Percentiles rank a stretch among this genome's conserved stretches.
Conservation (phyloP, 1,284 basidiomycete genomes). For the Cryptococcus sp. region DNA sequence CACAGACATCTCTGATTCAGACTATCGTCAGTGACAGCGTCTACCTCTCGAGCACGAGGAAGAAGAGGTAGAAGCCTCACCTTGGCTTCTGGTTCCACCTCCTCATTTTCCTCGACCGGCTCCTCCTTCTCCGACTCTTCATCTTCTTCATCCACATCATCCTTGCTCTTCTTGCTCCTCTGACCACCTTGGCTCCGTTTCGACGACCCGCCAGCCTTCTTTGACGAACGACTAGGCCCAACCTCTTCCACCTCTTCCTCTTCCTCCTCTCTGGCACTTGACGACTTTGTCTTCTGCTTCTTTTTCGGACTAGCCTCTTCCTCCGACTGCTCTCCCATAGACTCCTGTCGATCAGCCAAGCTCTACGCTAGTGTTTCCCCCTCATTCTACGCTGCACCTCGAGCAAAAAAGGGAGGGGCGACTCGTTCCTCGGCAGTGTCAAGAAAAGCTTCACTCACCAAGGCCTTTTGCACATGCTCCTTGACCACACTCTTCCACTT, state of each 20-base stretch:
- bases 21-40: not conserved
- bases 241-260: not conserved
- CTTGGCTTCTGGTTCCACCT: not conserved
- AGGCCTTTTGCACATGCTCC: constrained; percentile 38
- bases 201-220: not conserved
- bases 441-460: constrained; percentile 22
- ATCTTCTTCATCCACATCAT: not conserved
- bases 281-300: not conserved
- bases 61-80: too few species aligned
- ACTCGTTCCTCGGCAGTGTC: too few species aligned
- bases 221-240: not conserved
- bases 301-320: not conserved
- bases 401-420: too few species aligned
- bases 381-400: too few species aligned
- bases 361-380: too few species aligned
- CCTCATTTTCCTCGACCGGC: not conserved
- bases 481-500: constrained; percentile 40
- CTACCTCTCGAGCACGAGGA: too few species aligned
- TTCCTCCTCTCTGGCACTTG: not conserved
- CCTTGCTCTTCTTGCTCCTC: not conserved
- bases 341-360: not conserved
- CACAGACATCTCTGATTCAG: constrained; percentile 27
- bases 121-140: not conserved
- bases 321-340: not conserved
- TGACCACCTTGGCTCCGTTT: not conserved